Evolutionary conservation across 352 stramenopile species (phyloP), one percentile per base, ranked within the genome.

Genomic region (Phytophthora hibernalis): DNA sequence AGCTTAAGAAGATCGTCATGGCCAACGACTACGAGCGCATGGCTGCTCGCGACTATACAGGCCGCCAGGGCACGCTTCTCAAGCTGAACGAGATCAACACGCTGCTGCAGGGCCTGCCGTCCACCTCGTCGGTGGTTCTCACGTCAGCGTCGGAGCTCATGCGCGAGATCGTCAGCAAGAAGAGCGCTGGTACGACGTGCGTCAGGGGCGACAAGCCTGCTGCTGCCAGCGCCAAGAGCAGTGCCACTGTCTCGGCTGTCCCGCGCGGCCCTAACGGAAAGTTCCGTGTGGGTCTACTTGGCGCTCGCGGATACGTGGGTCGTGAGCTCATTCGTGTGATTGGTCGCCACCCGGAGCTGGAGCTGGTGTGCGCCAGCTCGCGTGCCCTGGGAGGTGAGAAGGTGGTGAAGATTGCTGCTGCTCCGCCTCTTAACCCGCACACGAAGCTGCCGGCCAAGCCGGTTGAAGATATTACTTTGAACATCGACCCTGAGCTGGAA

Each of bases 81-180:
- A 97, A 97, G 80, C 78, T 97, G 15, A 96, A 96, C 55, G 90
- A 97, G 74, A 96, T 97, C 70, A 90, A 96, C 70, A 74, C 77
- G 30, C 77, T 97, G 18, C 72, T 96, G 40, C 75, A 94, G 56
- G 80, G 80, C 31, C 68, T 97, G 31, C 88, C 90, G 13, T 79
- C 76, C 35, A 83, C 83, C 18, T 95, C 89, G 16, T 94, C 90
- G 1, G 90, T 97, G 26, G 83, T 90, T 33, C 84, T 97, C 45
- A 95, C 87, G n/a, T 95, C 87, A 15, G 87, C 90, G 2, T 87
- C 76, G 12, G 76, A 82, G 58, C 82, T 97, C 24, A 87, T 87
- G 61, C 81, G 79, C 30, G 88, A 96, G 76, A 93, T 97, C 50
- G 70, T 97, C 38, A 96, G 84, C 66, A 89, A 88, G 65, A 91